These are phyloP conservation scores for Ammopiptanthus mongolicus DNA, from an alignment of 306 rosid species.

Conservation along the genomic window DNA sequence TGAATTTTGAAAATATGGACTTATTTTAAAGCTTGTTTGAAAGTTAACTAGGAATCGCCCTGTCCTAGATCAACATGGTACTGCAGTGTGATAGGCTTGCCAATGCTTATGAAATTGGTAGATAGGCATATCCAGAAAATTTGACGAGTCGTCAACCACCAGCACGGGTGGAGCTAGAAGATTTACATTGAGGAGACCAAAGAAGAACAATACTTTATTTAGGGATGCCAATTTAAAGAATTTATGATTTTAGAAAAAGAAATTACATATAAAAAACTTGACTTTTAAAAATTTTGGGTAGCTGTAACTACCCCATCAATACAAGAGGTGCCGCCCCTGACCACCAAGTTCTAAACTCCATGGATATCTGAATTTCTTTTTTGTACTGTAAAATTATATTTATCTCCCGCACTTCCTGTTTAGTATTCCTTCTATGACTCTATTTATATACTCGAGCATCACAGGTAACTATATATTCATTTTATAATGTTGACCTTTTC, in stretches of 20 bases:
- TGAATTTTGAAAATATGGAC: neutral
- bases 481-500: neutral
- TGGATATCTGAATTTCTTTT: neutral
- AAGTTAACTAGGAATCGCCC: neutral
- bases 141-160: neutral
- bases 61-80: neutral
- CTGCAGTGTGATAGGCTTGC: neutral
- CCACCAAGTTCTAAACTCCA: neutral
- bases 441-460: neutral
- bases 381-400: neutral
- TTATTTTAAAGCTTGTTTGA: neutral
- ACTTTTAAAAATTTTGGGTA: too few species aligned
- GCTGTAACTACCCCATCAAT: too few species aligned
- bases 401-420: neutral
- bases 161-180: too few species aligned
- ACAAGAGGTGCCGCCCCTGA: neutral
- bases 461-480: neutral
- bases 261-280: too few species aligned
- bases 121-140: neutral
- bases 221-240: too few species aligned
- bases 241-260: too few species aligned
- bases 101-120: conserved; percentile 1
- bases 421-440: neutral
- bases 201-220: too few species aligned
- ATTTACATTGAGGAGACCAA: too few species aligned